phyloP scores from a whole-genome alignment of 1,284 basidiomycete species.

The Melampsora abietis-canadensis region DNA sequence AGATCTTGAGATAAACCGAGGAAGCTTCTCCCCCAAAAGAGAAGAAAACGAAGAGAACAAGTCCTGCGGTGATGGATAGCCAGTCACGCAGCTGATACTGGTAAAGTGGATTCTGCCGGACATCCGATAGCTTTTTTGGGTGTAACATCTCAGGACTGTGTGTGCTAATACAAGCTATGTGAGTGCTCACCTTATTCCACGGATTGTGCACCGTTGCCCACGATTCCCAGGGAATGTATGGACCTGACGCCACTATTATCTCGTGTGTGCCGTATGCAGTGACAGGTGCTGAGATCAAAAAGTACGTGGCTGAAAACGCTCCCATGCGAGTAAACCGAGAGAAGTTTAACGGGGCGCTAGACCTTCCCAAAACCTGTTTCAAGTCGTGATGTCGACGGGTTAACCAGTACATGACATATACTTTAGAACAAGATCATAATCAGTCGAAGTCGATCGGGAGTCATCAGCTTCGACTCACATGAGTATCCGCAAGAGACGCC shows the following conservation, averaged over 20 bases:
- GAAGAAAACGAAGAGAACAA: slow-evolving; percentile 13
- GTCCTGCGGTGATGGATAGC: slow-evolving; percentile 12
- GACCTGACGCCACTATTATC: not conserved
- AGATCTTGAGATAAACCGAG: slow-evolving; percentile 7
- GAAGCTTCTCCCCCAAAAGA: slow-evolving; percentile 14
- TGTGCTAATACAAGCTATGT: not conserved
- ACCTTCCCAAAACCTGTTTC: not conserved
- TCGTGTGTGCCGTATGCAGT: slow-evolving; percentile 7
- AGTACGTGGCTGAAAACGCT: slow-evolving; percentile 18
- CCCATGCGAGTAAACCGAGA: slow-evolving; percentile 22
- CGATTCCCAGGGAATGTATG: slow-evolving; percentile 16
- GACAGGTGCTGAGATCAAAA: slow-evolving; percentile 12
- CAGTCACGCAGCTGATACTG: slow-evolving; percentile 17
- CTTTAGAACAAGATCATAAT: not conserved
- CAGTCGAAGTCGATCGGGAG: not conserved
- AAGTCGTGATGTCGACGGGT: slow-evolving; percentile 3
- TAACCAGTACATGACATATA: slow-evolving; percentile 23
- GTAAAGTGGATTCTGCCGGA: slow-evolving; percentile 12
- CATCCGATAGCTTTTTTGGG: not conserved
- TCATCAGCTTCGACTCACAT: not conserved
- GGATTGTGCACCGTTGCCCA: slow-evolving; percentile 18
- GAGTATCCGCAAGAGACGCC: slow-evolving; percentile 23
- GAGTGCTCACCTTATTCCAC: slow-evolving; percentile 6
- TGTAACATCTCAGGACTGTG: not conserved
- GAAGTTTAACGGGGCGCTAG: slow-evolving; percentile 2